Evolutionary conservation across 176 grass and related monocot species (phyloP), one percentile per base, ranked within the genome.

Genomic region (Microstegium vimineum): DNA sequence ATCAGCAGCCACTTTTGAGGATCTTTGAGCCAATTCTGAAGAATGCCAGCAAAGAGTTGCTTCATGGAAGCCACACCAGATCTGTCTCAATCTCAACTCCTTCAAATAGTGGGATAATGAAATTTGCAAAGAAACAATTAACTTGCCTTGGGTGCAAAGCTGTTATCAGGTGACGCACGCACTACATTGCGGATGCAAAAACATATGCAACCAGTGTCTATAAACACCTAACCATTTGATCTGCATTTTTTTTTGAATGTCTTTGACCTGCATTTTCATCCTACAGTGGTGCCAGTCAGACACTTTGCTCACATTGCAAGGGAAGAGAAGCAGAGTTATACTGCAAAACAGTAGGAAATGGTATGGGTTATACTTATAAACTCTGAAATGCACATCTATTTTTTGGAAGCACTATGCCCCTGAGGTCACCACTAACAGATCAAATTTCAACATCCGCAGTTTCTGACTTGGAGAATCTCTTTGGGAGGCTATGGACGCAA

Each of bases 1-100:
- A 82, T 67, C 66, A 45, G 26, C 86, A 98, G 95, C 95, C 95
- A 65, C 86, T 98, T 37, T 78, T 98, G 66, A 86, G 95, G 90
- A 98, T 98, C 77, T 98, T 98, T 52, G 95, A 98, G 76, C 95
- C 95, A 62, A 98, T 98, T 87, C 72, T 98, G 71, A 94, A 91
- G 87, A 98, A 98, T 62, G 95, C 95, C 43, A 98, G 90, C 66
- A 98, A 61, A 90, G 95, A 98, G 80, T 85, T 98, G 75, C 90
- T 98, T 84, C 95, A 98, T 84, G 95, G 95, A 94, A 94, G 92
- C 65, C 95, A 98, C 78, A 98, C 95, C 54, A 94, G 92, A 91
- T 65, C 95, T 35, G 90, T 98, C 17, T 98, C 92, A 6, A 98
- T 95, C 82, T 98, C 95, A 65, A 98, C 95, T 80, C 95, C 95